A percentile compares a stretch with the other conserved stretches of the same genome.
These are phyloP conservation scores for Cercospora zeina DNA, from an alignment of 2,329 filamentous ascomycete species.

Conservation along the genomic window DNA sequence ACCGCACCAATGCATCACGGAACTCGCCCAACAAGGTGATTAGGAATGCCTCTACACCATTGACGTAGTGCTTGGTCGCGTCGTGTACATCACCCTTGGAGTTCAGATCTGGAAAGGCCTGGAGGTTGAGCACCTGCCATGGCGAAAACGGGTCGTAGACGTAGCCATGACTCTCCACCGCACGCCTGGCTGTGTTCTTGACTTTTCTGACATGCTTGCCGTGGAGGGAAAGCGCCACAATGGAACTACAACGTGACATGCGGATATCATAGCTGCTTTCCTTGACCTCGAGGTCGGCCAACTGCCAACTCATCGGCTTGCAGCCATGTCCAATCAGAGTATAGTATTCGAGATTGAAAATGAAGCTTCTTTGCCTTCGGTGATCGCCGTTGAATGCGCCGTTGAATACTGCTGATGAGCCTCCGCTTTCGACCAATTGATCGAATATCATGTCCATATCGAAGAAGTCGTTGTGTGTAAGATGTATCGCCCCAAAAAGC, in stretches of 20 bases:
- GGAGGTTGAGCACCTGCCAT: conserved; percentile 61
- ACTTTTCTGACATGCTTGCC: conserved; percentile 55
- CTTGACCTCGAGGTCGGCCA: conserved; percentile 51
- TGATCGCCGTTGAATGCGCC: conserved; percentile 51
- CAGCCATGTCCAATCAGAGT: conserved; percentile 60
- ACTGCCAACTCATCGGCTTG: conserved; percentile 61
- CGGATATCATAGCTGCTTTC: conserved; percentile 54
- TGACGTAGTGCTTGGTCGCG: conserved; percentile 57
- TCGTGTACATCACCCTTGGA: conserved; percentile 59
- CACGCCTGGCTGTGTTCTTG: conserved; percentile 53
- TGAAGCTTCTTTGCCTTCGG: conserved; percentile 58
- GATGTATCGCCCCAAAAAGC: conserved; percentile 60
- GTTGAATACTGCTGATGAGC: conserved; percentile 44
- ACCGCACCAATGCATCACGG: conserved; percentile 60
- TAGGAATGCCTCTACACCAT: conserved; percentile 63
- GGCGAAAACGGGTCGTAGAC: conserved; percentile 61
- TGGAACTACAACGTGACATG: conserved; percentile 60
- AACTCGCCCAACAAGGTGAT: conserved; percentile 61
- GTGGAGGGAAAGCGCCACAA: conserved; percentile 59
- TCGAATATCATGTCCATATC: conserved; percentile 63
- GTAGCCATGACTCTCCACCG: conserved; percentile 52
- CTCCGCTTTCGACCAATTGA: conserved; percentile 54
- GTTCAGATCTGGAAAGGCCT: conserved; percentile 61
- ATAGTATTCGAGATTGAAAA: conserved; percentile 67
- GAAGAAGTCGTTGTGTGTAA: conserved; percentile 59